Conservation (phyloP, 2,329 filamentous ascomycete genomes). For the Trichoderma cornu-damae region DNA sequence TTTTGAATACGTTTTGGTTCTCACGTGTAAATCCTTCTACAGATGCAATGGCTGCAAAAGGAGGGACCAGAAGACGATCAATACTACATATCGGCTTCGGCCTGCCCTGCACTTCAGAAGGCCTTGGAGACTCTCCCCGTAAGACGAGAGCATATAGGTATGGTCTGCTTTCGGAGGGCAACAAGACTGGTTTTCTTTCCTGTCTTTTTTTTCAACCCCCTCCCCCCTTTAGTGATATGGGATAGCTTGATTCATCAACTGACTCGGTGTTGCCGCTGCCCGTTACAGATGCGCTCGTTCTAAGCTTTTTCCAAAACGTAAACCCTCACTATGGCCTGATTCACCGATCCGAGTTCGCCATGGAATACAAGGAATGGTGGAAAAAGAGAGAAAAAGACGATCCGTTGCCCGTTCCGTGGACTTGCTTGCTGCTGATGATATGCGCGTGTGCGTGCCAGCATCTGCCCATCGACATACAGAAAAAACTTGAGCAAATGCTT, state of each 20-base stretch:
- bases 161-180: neutral
- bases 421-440: slow-evolving; percentile 28
- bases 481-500: slow-evolving; percentile 23
- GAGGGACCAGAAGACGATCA: neutral
- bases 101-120: neutral
- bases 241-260: neutral
- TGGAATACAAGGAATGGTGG: slow-evolving; percentile 33
- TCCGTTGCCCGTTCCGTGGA: slow-evolving; percentile 28
- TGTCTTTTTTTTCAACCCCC: neutral
- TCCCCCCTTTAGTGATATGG: too few relatives aligned
- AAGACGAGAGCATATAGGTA: neutral
- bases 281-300: slow-evolving; percentile 27
- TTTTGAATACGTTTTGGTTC: too few relatives aligned
- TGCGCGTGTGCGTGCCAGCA: slow-evolving; percentile 31
- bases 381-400: slow-evolving; percentile 21
- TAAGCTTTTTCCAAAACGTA: slow-evolving; percentile 29
- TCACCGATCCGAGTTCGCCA: slow-evolving; percentile 28
- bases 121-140: neutral
- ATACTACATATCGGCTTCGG: neutral
- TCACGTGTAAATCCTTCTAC: neutral
- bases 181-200: too few relatives aligned
- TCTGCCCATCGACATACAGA: slow-evolving; percentile 22
- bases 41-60: neutral
- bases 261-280: neutral
- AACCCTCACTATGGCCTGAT: slow-evolving; percentile 35